Base-by-base conservation (phyloP, 805 yeast species). In the Yarrowia sp. region DNA sequence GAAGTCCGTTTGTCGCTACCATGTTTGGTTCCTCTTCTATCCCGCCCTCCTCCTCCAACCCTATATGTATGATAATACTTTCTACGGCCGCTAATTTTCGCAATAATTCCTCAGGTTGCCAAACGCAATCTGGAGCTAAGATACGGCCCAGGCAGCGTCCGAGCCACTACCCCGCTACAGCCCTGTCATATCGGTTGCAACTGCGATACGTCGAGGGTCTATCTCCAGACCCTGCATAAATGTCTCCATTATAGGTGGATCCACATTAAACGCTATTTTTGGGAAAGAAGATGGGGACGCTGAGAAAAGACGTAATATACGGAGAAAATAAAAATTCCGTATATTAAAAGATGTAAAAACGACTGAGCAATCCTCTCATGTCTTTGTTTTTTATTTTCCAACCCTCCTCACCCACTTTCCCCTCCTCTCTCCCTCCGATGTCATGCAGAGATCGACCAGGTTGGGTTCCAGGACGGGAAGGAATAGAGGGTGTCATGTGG, bases 201-300 rank as follows among this genome's bases (percentile, higher is more conserved):
- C 19, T 26, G 26, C 52, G 16, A 14, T 15, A 26, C 32, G 40
- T 49, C 53, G 19, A 49, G 42, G 32, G 16, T 38, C n/a, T 14
- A 36, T 38, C n/a, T 14, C 42, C 42, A 52, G 58, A 52, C 58
- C 58, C 58, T 52, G 58, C 58, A 52, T 52, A 52, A 52, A 16
- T 36, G 58, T 52, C 58, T 52, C 58, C 58, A 36, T 52, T 52
- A 52, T 52, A 52, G 58, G 58, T 52, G 58, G 58, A 52, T 52
- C 58, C 58, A 52, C 58, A 52, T 52, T 52, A 38, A 52, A 52
- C 32, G 43, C n/a, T 52, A 52, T 35, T 36, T 36, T 26, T 5
- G 7, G 32, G 19, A 19, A 26, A 3, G 32, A 26, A 5, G 7
- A 26, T 26, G 32, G 7, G 32, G 32, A 26, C 7, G 32, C 4